Base-by-base conservation (phyloP, 345 rosid genomes). In the Eucalyptus sideroxylon region DNA sequence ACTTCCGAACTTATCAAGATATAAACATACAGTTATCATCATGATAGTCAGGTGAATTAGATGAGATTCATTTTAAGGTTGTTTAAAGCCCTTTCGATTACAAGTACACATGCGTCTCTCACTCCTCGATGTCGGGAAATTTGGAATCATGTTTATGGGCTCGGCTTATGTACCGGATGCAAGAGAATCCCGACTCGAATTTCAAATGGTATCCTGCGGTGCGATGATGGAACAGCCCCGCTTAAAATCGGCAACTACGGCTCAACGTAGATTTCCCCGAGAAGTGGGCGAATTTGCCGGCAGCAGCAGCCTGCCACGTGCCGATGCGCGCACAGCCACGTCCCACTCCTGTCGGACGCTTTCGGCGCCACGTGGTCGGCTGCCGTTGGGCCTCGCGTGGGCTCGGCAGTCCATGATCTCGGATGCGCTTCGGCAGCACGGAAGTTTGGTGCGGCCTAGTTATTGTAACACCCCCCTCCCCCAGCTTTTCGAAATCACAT, bases 1-100 rank as follows among this genome's bases (percentile, higher is more conserved):
- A 27, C 65, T 59, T 11, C n/a, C 2, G 6, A 0, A 6, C n/a
- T 24, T 59, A 26, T 4, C n/a, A 5, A 10, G n/a, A 2, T 1
- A 11, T 24, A 59, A 24, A 59, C 12, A 59, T 24, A 5, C 6
- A 10, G 2, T 0, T 26, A 59, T 59, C n/a, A 59, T 59, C 3
- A 26, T 2, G 2, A 26, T 8, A 11, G 3, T 59, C 0, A 3
- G n/a, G 3, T 11, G 65, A 26, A 26, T 26, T 59, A 26, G 4
- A 59, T 11, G 14, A 59, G 30, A 59, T 26, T 59, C 6, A 5
- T 9, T 24, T 56, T 26, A 5, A 26, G 6, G 15, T 10, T 0
- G 65, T 26, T 5, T 26, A 5, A 59, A 26, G 65, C 65, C n/a
- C 0, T 26, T 56, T 11, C 0, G 14, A 59, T 26, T 3, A 0